Evolutionary conservation across 2,329 filamentous ascomycete species (phyloP).

Genomic region (Colletotrichum orbiculare): DNA sequence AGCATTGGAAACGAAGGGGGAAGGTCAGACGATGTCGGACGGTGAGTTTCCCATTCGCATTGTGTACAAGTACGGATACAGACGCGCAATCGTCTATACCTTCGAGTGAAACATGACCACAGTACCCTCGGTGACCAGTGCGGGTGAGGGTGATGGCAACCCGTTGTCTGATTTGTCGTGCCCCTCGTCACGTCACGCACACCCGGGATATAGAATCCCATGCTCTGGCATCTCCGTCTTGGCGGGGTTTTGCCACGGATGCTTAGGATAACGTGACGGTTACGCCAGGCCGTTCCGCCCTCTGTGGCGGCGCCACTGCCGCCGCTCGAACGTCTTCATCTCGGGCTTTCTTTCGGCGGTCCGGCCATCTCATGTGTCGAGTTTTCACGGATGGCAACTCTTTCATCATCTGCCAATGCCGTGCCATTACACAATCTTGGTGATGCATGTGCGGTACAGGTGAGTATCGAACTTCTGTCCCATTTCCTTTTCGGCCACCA

Average conservation of each 20-base stretch:
- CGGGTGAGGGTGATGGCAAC: neutral
- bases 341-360: slow-evolving; percentile 16
- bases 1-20: slow-evolving; percentile 13
- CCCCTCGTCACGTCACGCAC: neutral
- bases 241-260: neutral
- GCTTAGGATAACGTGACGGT: too few relatives aligned
- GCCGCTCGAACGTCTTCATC: slow-evolving; percentile 2
- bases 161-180: neutral
- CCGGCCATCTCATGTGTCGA: neutral
- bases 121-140: neutral
- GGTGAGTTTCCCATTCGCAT: slow-evolving; percentile 5
- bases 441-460: neutral
- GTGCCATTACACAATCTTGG: neutral
- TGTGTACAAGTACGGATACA: neutral
- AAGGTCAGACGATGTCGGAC: slow-evolving; percentile 33
- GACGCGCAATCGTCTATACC: slow-evolving; percentile 26
- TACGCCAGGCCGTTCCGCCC: neutral
- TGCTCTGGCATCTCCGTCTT: neutral
- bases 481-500: too few relatives aligned
- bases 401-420: neutral
- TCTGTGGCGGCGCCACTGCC: neutral
- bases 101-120: neutral
- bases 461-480: too few relatives aligned
- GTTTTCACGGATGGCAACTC: neutral
- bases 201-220: too few relatives aligned